phyloP scores from a whole-genome alignment of 371 early-diverging fungal genomes.

The Mortierella sp. region DNA sequence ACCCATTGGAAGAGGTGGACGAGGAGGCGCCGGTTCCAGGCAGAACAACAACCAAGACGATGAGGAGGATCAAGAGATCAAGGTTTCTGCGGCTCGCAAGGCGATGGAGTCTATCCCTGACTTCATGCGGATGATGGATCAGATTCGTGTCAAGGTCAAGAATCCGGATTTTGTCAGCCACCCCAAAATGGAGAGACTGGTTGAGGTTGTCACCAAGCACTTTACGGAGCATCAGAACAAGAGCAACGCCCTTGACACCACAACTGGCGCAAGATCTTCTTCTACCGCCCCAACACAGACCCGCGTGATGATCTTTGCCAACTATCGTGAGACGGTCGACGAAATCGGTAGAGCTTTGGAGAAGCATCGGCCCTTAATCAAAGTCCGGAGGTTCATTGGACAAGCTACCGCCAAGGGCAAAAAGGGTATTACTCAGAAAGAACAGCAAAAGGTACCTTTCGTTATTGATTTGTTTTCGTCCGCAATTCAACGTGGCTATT shows the following conservation, averaged over 20 bases:
- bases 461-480: not conserved
- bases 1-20: slow-evolving; percentile 7
- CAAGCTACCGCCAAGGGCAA: slow-evolving; percentile 76
- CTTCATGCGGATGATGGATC: slow-evolving; percentile 60
- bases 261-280: not conserved
- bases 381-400: slow-evolving; percentile 87
- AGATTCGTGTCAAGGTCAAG: slow-evolving; percentile 52
- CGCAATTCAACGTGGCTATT: not conserved
- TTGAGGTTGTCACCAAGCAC: slow-evolving; percentile 77
- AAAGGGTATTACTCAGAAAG: slow-evolving; percentile 87
- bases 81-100: slow-evolving; percentile 45
- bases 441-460: slow-evolving; percentile 79
- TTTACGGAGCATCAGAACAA: slow-evolving; percentile 65
- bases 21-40: slow-evolving; percentile 16
- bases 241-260: not conserved
- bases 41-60: slow-evolving; percentile 13
- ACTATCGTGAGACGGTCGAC: slow-evolving; percentile 88
- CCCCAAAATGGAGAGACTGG: slow-evolving; percentile 86
- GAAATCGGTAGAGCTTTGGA: slow-evolving; percentile 82
- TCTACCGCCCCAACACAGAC: slow-evolving; percentile 59
- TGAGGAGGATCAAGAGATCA: slow-evolving; percentile 30
- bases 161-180: slow-evolving; percentile 78
- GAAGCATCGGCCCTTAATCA: slow-evolving; percentile 77
- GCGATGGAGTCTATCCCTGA: slow-evolving; percentile 58
- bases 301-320: slow-evolving; percentile 91